phyloP scores from a whole-genome alignment of 208 protist species.

The Leishmania lainsoni region DNA sequence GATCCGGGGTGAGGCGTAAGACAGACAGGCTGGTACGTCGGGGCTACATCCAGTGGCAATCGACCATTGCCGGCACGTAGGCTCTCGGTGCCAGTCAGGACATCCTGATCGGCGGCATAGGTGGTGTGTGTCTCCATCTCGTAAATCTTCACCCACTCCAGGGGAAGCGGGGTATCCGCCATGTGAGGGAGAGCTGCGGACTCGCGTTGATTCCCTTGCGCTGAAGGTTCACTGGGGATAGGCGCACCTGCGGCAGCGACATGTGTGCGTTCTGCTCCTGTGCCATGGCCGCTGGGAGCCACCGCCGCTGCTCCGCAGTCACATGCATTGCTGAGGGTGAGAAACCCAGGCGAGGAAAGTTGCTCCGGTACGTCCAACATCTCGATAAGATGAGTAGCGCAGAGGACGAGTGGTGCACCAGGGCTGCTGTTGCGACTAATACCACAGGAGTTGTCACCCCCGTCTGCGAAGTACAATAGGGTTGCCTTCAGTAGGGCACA shows the following conservation, averaged over 20 bases:
- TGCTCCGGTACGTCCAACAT: constrained; percentile 31
- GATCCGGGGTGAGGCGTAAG: constrained; percentile 26
- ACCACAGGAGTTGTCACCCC: not conserved
- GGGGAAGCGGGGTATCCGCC: constrained; percentile 36
- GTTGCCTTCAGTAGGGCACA: constrained; percentile 76
- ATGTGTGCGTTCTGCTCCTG: not conserved
- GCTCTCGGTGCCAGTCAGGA: not conserved
- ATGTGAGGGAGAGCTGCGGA: not conserved
- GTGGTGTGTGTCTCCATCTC: constrained; percentile 45
- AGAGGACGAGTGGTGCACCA: constrained; percentile 50
- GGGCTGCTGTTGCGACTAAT: not conserved
- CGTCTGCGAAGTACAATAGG: constrained; percentile 51
- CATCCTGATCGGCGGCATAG: constrained; percentile 21
- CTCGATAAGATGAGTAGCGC: constrained; percentile 78
- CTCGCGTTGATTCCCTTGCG: not conserved
- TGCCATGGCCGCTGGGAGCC: not conserved
- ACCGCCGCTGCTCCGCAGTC: not conserved
- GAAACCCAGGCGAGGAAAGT: not conserved
- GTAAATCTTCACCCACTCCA: constrained; percentile 46
- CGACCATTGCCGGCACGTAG: not conserved
- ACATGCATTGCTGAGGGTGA: not conserved
- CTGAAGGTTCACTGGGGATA: not conserved
- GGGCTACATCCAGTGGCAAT: constrained; percentile 32
- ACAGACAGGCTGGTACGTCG: constrained; percentile 43
- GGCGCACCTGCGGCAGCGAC: not conserved